Evolutionary conservation across 2,329 filamentous ascomycete species (phyloP).

Genomic region (Camillea tinctor): DNA sequence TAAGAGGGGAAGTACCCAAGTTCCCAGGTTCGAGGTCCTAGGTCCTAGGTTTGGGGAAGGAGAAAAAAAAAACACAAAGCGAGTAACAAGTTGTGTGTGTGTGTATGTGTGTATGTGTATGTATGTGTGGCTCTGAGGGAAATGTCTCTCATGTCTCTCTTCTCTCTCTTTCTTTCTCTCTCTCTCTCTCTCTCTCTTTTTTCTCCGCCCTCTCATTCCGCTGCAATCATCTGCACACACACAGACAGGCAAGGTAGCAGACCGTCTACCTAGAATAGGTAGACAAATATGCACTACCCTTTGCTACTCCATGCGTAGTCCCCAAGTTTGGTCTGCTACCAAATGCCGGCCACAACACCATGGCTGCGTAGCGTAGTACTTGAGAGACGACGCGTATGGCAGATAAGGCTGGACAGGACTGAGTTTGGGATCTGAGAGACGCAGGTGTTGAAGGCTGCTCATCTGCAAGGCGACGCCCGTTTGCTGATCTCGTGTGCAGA

Average conservation of each 20-base stretch:
- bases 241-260: not conserved
- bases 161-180: not conserved
- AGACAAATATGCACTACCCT: not conserved
- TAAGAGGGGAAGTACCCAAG: not conserved
- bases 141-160: not conserved
- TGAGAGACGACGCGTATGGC: not conserved
- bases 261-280: not conserved
- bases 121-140: not conserved
- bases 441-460: not conserved
- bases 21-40: not conserved
- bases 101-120: too few relatives aligned
- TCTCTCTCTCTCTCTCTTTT: not conserved
- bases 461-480: conserved; percentile 14
- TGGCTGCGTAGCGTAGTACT: not conserved
- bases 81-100: not conserved
- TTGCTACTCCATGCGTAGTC: not conserved
- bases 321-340: not conserved
- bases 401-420: conserved; percentile 1
- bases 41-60: not conserved
- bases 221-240: not conserved
- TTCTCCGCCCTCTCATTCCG: not conserved
- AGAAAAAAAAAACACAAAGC: not conserved
- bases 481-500: conserved; percentile 5
- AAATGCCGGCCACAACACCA: not conserved
- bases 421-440: not conserved